Conservation (phyloP, 306 rosid genomes). For the Fragaria nilgerrensis region DNA sequence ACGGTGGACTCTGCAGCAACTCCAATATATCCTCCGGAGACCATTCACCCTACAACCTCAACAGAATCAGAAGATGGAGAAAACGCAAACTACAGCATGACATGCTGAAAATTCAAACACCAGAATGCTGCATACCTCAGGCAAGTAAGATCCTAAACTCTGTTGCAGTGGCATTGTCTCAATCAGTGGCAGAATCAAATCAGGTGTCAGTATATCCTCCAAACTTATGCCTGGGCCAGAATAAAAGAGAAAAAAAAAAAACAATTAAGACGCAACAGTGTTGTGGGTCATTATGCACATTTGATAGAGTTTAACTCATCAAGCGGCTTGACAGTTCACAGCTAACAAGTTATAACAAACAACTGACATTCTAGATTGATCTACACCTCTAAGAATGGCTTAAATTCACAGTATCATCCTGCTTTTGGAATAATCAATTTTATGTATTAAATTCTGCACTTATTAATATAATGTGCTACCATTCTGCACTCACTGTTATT, state of each 20-base stretch:
- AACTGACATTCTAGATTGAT: background rate
- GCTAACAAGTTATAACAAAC: background rate
- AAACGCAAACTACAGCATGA: slow-evolving; percentile 2
- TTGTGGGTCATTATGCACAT: background rate
- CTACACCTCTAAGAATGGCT: background rate
- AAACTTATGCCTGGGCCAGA: slow-evolving; percentile 65
- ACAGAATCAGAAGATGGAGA: slow-evolving; percentile 8
- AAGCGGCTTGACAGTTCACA: background rate
- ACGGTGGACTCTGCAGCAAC: slow-evolving; percentile 90
- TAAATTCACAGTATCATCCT: background rate
- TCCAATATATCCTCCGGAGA: slow-evolving; percentile 82
- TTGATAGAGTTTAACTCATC: background rate
- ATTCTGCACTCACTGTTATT: background rate
- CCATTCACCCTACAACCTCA: slow-evolving; percentile 66
- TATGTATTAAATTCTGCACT: background rate
- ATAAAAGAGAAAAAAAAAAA: background rate
- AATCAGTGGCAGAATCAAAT: slow-evolving; percentile 79
- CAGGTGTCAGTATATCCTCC: slow-evolving; percentile 88
- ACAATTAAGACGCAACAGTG: background rate
- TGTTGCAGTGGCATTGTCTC: slow-evolving; percentile 75
- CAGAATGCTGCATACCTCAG: slow-evolving; percentile 61
- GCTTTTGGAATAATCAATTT: background rate
- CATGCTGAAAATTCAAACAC: slow-evolving; percentile 18
- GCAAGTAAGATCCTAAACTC: slow-evolving; percentile 69
- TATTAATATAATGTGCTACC: background rate